Evolutionary conservation across 2,329 filamentous ascomycete genomes (phyloP), one percentile per base, ranked within the genome.

Genomic region (Aspergillus brasiliensis): DNA sequence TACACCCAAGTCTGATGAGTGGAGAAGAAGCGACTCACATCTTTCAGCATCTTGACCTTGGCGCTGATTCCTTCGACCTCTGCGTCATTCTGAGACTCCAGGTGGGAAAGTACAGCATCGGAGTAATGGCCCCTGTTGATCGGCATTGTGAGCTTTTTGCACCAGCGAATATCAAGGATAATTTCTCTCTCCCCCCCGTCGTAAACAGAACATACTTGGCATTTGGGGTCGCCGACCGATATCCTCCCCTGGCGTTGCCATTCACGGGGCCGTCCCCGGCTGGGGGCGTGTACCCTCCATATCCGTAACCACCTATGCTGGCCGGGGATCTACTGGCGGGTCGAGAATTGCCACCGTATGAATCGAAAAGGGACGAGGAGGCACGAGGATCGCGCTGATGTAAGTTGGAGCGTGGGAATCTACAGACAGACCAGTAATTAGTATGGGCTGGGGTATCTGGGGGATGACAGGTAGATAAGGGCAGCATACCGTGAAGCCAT

Each of bases 71-170:
- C 92, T 62, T 92, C 90, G 10, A 97, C 88, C 70, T 97, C 89
- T 60, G 87, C 83, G 68, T 97, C 93, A 73, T 98, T 98, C 80
- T 99, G 95, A 71, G 91, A 94, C 81, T 99, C 95, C 62, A 99
- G 84, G 79, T 96, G 92, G 74, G 91, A 92, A 56, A 99, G 84
- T 51, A 97, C 92, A 19, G 93, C 91, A 70, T 96, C 90, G 73
- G 90, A 94, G 76, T 98, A 98, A 75, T 97, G 93, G 13, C 94
- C 94, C 73, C 89, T 91, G 66, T 65, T 58, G 13, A 57, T 60
- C 21, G 15, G 64, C 19, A 57, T 15, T 57, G 38, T 46, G 28
- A 55, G 52, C 52, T 19, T 13, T 6, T 34, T 31, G 52, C 52
- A 5, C 40, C n/a, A n/a, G 28, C 6, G n/a, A 17, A 31, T 17